Percentiles rank a stretch among this genome's conserved stretches.
Conservation (phyloP, 345 rosid genomes). For the Eucalyptus polybractea region DNA sequence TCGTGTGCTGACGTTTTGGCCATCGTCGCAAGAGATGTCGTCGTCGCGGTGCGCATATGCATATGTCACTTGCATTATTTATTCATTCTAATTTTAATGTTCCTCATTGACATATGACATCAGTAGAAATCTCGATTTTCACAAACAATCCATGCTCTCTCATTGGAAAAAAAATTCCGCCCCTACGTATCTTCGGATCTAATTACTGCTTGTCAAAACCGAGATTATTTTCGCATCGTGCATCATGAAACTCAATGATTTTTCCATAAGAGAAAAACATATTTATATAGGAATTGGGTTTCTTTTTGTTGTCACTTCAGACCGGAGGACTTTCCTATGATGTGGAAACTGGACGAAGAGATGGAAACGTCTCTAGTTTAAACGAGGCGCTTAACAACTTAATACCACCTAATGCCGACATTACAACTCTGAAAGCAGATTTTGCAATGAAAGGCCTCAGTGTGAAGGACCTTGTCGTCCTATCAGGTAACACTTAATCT, state of each 20-base stretch:
- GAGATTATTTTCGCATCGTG: background rate
- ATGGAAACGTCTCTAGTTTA: constrained; percentile 30
- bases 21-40: constrained; percentile 46
- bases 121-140: background rate
- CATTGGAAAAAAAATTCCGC: background rate
- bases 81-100: background rate
- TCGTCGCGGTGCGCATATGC: constrained; percentile 16
- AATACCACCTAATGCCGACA: constrained; percentile 19
- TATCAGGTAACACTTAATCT: constrained; percentile 20
- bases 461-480: constrained; percentile 39
- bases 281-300: background rate
- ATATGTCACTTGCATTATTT: background rate
- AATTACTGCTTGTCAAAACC: background rate
- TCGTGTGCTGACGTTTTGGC: constrained; percentile 76
- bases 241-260: background rate
- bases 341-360: constrained; percentile 60
- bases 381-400: constrained; percentile 12
- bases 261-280: background rate
- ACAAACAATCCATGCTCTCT: background rate
- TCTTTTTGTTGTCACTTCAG: background rate
- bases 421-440: constrained; percentile 9
- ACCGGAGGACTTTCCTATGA: constrained; percentile 19
- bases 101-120: background rate
- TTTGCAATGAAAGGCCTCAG: constrained; percentile 25
- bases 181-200: background rate